These are phyloP conservation scores for Ophiostoma quercus DNA, from an alignment of 2,329 filamentous ascomycete species.

Conservation along the genomic window DNA sequence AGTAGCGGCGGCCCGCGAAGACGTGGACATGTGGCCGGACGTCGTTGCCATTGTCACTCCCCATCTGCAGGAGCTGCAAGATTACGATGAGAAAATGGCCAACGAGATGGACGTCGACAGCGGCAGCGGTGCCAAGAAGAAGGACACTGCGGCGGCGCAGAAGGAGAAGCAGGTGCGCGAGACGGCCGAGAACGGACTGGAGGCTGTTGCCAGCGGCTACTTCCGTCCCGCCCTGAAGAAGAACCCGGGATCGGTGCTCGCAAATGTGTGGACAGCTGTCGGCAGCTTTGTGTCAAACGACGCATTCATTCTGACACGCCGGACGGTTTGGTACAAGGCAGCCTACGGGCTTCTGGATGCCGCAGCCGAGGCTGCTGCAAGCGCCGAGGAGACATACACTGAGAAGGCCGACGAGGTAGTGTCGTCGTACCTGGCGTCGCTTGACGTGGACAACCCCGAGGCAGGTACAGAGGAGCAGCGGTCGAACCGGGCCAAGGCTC, in stretches of 20 bases:
- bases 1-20: constrained; percentile 65
- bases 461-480: constrained; percentile 50
- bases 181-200: constrained; percentile 47
- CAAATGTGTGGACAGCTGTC: constrained; percentile 39
- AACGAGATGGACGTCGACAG: constrained; percentile 20
- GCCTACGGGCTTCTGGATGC: constrained; percentile 45
- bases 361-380: constrained; percentile 31
- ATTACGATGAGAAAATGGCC: constrained; percentile 53
- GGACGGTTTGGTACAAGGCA: constrained; percentile 50
- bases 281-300: constrained; percentile 38
- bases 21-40: constrained; percentile 65
- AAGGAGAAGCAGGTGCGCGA: constrained; percentile 39
- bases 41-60: constrained; percentile 59
- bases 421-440: constrained; percentile 41
- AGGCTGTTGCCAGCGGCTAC: constrained; percentile 49
- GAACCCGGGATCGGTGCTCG: constrained; percentile 38
- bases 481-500: constrained; percentile 43
- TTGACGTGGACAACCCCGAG: constrained; percentile 45
- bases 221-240: constrained; percentile 38
- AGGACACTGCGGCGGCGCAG: constrained; percentile 28
- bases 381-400: constrained; percentile 29
- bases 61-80: constrained; percentile 53
- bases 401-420: constrained; percentile 29
- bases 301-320: constrained; percentile 42
- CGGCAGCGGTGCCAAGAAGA: constrained; percentile 8